Percentiles rank a stretch among this genome's conserved stretches.
Conservation (phyloP, 208 protist species). For the Wallacemonas sp. region DNA sequence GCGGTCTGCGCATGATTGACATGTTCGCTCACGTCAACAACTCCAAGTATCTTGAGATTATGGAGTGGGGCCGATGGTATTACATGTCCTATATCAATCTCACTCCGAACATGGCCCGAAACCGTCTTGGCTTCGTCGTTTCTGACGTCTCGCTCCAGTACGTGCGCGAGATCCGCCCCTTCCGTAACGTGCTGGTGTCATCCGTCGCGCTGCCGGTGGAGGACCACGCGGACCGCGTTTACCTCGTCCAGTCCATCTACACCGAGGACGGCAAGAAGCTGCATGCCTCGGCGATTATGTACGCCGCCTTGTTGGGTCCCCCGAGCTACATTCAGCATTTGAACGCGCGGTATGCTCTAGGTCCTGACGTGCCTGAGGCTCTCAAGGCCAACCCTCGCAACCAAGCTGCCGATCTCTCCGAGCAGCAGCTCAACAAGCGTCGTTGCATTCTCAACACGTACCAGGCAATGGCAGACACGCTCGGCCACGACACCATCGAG, state of each 20-base stretch:
- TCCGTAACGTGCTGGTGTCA: conserved; percentile 20
- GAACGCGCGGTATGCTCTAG: neutral
- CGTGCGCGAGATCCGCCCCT: conserved; percentile 15
- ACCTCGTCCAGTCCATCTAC: conserved; percentile 39
- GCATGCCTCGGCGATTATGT: conserved; percentile 18
- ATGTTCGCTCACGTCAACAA: conserved; percentile 65
- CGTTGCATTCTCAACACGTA: conserved; percentile 8
- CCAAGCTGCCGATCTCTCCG: neutral
- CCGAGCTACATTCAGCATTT: conserved; percentile 5
- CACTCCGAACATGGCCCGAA: neutral
- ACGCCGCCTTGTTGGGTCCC: conserved; percentile 15
- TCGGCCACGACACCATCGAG: conserved; percentile 2
- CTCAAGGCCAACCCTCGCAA: neutral
- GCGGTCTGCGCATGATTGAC: conserved; percentile 57
- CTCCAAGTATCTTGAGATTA: conserved; percentile 67
- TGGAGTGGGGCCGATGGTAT: conserved; percentile 60
- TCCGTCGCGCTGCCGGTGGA: conserved; percentile 22
- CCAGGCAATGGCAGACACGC: conserved; percentile 7
- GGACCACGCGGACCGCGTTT: conserved; percentile 27
- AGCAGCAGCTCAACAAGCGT: conserved; percentile 11
- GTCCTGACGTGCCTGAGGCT: neutral
- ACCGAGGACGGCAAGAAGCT: conserved; percentile 27
- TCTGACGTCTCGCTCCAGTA: conserved; percentile 19
- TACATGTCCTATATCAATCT: conserved; percentile 28
- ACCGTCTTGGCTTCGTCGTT: conserved; percentile 29